Percentiles rank a stretch among this genome's conserved stretches.
phyloP scores from a whole-genome alignment of 345 rosid species.

The Salix brachista region DNA sequence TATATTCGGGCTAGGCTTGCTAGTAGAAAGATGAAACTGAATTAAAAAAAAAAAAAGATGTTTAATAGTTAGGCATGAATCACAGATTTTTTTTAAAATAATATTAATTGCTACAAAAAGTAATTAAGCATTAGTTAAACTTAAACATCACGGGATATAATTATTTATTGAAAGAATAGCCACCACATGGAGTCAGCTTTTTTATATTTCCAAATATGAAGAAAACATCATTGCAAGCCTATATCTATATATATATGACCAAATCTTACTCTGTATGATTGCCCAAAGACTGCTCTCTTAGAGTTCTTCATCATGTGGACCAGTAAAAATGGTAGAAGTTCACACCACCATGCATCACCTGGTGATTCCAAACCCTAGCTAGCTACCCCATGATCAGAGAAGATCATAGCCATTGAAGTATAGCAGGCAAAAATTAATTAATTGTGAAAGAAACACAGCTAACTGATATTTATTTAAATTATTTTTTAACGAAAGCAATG shows the following conservation, averaged over 20 bases:
- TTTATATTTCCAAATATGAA: constrained; percentile 37
- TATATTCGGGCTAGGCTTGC: no score
- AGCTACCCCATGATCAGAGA: not conserved
- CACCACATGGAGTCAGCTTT: constrained; percentile 52
- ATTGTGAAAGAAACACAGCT: not conserved
- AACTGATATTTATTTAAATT: not conserved
- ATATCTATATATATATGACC: constrained; percentile 25
- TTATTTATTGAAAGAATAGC: not conserved
- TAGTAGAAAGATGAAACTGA: no score
- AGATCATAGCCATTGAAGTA: not conserved
- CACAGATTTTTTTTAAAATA: no score
- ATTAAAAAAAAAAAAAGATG: no score
- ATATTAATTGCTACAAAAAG: not conserved
- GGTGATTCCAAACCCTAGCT: not conserved
- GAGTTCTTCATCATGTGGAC: not conserved
- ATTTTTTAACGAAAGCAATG: not conserved
- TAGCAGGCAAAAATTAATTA: not conserved
- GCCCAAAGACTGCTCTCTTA: not conserved
- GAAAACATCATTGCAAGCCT: constrained; percentile 50
- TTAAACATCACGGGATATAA: not conserved
- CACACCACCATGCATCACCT: not conserved
- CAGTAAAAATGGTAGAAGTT: not conserved
- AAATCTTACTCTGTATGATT: constrained; percentile 46
- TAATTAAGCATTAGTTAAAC: not conserved
- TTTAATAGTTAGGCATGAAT: no score